Evolutionary conservation across 192 early-diverging fungal species (phyloP).

Genomic region (Entomortierella parvispora): DNA sequence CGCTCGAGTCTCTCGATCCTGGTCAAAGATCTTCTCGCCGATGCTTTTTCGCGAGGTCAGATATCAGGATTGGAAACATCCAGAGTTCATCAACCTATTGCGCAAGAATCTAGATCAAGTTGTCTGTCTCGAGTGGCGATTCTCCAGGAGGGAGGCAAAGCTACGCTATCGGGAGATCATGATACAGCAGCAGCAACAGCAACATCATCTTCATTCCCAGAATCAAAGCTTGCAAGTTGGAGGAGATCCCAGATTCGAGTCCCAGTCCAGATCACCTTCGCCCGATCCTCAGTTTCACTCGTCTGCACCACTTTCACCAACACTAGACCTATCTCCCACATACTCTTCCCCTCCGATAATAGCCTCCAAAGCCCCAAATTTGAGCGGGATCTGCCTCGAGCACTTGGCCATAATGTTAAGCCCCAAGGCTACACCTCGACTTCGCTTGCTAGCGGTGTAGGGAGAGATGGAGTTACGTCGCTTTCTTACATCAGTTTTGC

Average conservation of each 20-base stretch:
- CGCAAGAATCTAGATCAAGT: neutral
- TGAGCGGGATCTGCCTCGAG: conserved; percentile 1
- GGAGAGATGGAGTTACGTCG: conserved; percentile 4
- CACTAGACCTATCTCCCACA: too few relatives aligned
- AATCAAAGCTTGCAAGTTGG: neutral
- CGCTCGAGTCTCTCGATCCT: conserved; percentile 4
- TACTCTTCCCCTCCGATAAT: too few relatives aligned
- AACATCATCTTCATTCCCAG: neutral
- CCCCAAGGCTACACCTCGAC: neutral
- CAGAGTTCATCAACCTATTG: neutral
- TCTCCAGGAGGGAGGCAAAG: neutral
- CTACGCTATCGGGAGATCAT: neutral
- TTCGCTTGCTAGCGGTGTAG: conserved; percentile 6
- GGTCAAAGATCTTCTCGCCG: conserved; percentile 12
- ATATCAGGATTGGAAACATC: conserved; percentile 5
- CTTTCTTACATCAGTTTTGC: conserved; percentile 3
- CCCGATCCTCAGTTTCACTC: too few relatives aligned
- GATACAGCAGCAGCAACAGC: neutral
- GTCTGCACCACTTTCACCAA: too few relatives aligned
- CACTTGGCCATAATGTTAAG: neutral
- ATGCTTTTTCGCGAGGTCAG: conserved; percentile 12
- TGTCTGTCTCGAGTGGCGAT: conserved; percentile 11
- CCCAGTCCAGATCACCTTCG: too few relatives aligned
- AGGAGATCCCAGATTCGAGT: neutral
- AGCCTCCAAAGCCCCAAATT: neutral